These are phyloP conservation scores for Globisporangium uncinulatum DNA, from an alignment of 352 stramenopile genomes.

Conservation along the genomic window DNA sequence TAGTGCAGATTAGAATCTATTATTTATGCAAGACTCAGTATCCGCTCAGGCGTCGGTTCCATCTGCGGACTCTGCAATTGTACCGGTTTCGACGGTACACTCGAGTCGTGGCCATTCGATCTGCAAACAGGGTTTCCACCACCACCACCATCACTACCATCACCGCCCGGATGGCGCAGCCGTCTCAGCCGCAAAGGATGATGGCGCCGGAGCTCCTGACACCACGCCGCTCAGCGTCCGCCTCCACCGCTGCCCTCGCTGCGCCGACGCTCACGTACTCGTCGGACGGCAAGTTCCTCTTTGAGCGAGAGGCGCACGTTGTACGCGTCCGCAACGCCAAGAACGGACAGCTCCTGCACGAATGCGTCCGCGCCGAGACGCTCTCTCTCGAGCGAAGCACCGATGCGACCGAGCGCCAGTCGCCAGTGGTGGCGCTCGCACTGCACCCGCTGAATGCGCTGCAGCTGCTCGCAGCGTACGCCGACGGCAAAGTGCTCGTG, in stretches of 20 bases:
- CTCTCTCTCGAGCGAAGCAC: background rate
- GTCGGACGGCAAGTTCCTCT: slow-evolving; percentile 63
- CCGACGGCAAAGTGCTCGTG: slow-evolving; percentile 54
- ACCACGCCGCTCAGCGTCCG: slow-evolving; percentile 13
- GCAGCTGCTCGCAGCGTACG: slow-evolving; percentile 64
- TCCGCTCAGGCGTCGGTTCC: background rate
- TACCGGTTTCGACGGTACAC: too few species aligned
- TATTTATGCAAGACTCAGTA: background rate
- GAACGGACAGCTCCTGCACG: slow-evolving; percentile 71
- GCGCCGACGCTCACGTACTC: slow-evolving; percentile 49
- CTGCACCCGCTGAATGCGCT: slow-evolving; percentile 67
- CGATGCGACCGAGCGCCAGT: slow-evolving; percentile 12
- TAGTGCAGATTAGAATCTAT: too few species aligned
- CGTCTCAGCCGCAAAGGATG: background rate
- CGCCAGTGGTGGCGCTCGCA: slow-evolving; percentile 39
- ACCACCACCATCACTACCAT: background rate
- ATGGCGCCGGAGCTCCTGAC: slow-evolving; percentile 28
- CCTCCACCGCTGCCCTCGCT: background rate
- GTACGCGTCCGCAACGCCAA: slow-evolving; percentile 64
- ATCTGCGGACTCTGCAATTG: background rate
- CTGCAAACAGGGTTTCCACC: background rate
- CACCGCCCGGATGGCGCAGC: background rate
- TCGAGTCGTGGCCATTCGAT: too few species aligned
- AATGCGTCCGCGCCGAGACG: slow-evolving; percentile 36
- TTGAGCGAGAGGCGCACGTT: slow-evolving; percentile 72